phyloP scores from a whole-genome alignment of 78 protist genomes.

The Chrysochromulina tobinii region DNA sequence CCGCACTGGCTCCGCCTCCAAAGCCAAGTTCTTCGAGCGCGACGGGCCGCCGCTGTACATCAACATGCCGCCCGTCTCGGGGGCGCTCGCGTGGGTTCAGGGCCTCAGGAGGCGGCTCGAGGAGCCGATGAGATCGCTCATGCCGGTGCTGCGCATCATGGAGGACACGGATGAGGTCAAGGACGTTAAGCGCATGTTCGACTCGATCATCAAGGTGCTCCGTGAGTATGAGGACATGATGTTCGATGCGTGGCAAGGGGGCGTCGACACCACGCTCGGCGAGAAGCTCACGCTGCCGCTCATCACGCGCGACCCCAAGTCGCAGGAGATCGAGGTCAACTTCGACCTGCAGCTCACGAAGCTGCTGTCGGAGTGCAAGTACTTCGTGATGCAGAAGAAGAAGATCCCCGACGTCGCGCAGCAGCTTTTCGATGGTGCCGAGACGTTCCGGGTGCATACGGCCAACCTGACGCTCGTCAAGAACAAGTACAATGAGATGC shows the following conservation, averaged over 20 bases:
- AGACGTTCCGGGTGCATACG: constrained; percentile 41
- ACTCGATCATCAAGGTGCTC: neutral
- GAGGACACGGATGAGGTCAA: neutral
- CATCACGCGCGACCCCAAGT: neutral
- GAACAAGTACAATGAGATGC: constrained; percentile 62
- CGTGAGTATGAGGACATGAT: neutral
- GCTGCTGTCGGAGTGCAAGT: constrained; percentile 67
- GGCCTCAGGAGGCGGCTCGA: constrained; percentile 54
- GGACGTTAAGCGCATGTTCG: neutral
- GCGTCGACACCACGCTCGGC: neutral
- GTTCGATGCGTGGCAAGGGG: neutral
- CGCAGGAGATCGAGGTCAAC: constrained; percentile 59
- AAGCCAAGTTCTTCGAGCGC: neutral
- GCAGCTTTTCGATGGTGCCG: constrained; percentile 36
- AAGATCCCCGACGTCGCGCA: constrained; percentile 46
- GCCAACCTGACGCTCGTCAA: neutral
- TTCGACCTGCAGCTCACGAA: constrained; percentile 59
- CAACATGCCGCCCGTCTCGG: constrained; percentile 73
- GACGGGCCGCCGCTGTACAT: constrained; percentile 55
- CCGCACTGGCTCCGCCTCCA: neutral
- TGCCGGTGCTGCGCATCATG: neutral
- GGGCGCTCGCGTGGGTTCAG: constrained; percentile 58
- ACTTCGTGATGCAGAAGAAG: constrained; percentile 39
- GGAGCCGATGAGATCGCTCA: constrained; percentile 38
- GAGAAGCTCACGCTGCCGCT: constrained; percentile 45